phyloP scores from a whole-genome alignment of 1,284 basidiomycete species.

The Uromyces viciae-fabae region DNA sequence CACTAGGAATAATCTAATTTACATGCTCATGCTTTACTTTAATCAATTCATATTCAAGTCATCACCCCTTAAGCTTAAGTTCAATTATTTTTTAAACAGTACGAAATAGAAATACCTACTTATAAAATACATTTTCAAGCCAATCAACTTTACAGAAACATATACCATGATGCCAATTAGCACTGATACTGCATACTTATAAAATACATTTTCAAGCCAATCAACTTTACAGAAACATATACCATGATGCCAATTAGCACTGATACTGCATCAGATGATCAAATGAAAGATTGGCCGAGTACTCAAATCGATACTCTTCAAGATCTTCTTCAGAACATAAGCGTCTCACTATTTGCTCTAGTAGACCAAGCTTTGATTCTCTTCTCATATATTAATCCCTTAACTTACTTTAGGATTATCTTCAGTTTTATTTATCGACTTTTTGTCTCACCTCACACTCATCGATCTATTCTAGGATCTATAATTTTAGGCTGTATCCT shows the following conservation, averaged over 20 bases:
- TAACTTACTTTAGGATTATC: neutral
- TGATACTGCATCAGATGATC: neutral
- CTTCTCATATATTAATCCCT: constrained; percentile 17
- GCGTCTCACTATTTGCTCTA: neutral
- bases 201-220: no score
- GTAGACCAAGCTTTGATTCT: constrained; percentile 2
- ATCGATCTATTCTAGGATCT: constrained; percentile 37
- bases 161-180: constrained; percentile 2
- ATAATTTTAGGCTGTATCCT: constrained; percentile 27
- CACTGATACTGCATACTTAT: no score
- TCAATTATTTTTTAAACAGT: no score
- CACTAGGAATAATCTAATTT: no score
- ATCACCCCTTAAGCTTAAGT: no score
- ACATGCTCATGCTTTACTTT: no score
- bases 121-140: no score
- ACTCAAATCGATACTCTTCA: constrained; percentile 23
- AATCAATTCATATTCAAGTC: no score
- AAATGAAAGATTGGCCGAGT: constrained; percentile 7
- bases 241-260: neutral
- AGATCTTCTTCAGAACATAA: neutral
- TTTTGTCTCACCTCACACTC: constrained; percentile 31
- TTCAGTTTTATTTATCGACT: constrained; percentile 13
- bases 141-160: no score
- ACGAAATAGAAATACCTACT: no score
- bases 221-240: no score